These are phyloP conservation scores for Talinum fruticosum DNA, from an alignment of 148 eudicot genomes.

Conservation along the genomic window DNA sequence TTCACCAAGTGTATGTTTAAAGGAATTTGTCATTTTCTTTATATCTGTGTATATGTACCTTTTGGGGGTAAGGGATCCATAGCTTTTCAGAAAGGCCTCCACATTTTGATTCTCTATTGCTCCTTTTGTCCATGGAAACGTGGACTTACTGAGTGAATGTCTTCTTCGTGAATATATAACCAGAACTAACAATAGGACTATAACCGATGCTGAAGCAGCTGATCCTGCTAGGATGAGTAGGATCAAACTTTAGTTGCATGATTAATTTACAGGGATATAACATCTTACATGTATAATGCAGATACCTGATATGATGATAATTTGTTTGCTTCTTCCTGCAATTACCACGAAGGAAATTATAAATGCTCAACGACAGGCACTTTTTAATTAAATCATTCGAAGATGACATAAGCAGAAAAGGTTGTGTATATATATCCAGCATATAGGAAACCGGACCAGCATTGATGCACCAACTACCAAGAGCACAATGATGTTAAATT, in stretches of 20 bases:
- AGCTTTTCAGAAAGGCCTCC: conserved; percentile 21
- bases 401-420: no score
- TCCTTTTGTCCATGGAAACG: neutral
- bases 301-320: conserved; percentile 16
- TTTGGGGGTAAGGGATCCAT: conserved; percentile 30
- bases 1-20: conserved; percentile 63
- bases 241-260: neutral
- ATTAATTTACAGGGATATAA: neutral
- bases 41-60: conserved; percentile 52
- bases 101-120: conserved; percentile 10
- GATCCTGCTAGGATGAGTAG: neutral
- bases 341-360: neutral
- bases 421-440: no score
- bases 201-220: neutral
- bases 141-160: neutral
- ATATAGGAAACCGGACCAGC: no score
- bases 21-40: conserved; percentile 55
- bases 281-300: neutral
- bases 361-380: neutral
- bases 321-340: conserved; percentile 12
- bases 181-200: neutral
- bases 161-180: neutral
- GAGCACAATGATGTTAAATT: no score
- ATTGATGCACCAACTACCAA: no score
- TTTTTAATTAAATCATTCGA: neutral